Percentiles rank a stretch among this genome's conserved stretches.
Conservation (phyloP, 192 early-diverging fungal species). For the Backusella liffmaniae region DNA sequence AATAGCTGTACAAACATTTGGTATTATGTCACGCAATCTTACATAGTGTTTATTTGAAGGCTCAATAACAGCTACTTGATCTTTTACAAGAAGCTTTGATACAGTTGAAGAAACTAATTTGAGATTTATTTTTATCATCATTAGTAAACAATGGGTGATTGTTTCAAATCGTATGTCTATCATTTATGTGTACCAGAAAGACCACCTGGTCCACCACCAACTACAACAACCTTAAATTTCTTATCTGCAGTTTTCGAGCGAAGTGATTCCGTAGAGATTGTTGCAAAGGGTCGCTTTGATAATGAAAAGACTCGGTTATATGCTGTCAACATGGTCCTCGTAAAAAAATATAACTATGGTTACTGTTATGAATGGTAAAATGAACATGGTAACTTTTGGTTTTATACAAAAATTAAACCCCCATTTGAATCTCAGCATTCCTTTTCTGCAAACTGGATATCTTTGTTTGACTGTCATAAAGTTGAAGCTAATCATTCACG, state of each 20-base stretch:
- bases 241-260: not conserved
- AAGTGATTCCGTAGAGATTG: conserved; percentile 10
- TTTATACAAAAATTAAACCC: not conserved
- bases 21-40: conserved; percentile 10
- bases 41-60: conserved; percentile 70
- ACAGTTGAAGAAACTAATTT: conserved; percentile 66
- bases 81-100: conserved; percentile 55
- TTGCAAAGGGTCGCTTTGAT: conserved; percentile 23
- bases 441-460: not conserved
- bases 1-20: not conserved
- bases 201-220: conserved; percentile 58
- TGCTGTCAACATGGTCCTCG: conserved; percentile 11
- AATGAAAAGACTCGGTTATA: conserved; percentile 9
- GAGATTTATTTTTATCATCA: not conserved
- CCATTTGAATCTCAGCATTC: not conserved
- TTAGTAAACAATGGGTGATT: not conserved
- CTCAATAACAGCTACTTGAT: conserved; percentile 73
- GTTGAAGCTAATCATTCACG: not conserved
- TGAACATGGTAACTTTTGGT: not conserved
- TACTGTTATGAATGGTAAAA: not conserved
- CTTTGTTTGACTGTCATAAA: not conserved
- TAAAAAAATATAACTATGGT: not conserved
- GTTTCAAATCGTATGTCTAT: not conserved
- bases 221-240: conserved; percentile 56
- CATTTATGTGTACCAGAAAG: conserved; percentile 35